Evolutionary conservation across 805 yeast genomes (phyloP), one percentile per base, ranked within the genome.

Genomic region (Cyberlindnera maclurae): DNA sequence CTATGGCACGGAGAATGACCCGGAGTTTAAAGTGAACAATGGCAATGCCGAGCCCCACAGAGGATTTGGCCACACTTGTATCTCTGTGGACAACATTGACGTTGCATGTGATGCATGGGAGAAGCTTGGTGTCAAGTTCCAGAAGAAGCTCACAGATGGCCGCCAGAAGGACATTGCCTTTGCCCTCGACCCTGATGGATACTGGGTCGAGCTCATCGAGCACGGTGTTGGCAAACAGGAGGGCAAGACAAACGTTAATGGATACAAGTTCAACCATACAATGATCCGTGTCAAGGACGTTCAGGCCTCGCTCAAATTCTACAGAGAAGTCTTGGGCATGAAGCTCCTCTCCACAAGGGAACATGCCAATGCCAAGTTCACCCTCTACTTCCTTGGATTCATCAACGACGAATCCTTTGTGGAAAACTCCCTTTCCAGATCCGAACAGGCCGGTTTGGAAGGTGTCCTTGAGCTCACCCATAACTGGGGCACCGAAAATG

Each of bases 251-350:
- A 66, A 68, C 42, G 36, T 45, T 2, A 37, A 46, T 10, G 44
- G 52, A 39, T 54, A 57, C 42, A 49, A 52, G 45, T 74, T 90
- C 62, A 89, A 90, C 65, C 97, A 90, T 63, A 66, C 93, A 5
- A 90, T 93, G 98, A 74, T 90, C 49, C 77, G 98, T 54, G 83
- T 93, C 38, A 86, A 81, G 62, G 97, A 93, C 63, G 87, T 93
- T 10, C 64, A 66, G 33, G 72, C 70, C 45, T 79, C 96, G 3
- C 64, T 93, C 43, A 75, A 74, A 22, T 93, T 93, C 59, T 93
- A 93, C 67, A 70, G 70, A 40, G 77, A 82, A 32, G 78, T 77
- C 12, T 68, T 93, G 36, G 97, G 97, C 16, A 75, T 93, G 85
- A 77, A 80, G 50, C 55, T 90, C 33, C 63, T 81, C 34, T 68